phyloP scores from a whole-genome alignment of 768 basidiomycete genomes.

The Coprinopsis cinerea region DNA sequence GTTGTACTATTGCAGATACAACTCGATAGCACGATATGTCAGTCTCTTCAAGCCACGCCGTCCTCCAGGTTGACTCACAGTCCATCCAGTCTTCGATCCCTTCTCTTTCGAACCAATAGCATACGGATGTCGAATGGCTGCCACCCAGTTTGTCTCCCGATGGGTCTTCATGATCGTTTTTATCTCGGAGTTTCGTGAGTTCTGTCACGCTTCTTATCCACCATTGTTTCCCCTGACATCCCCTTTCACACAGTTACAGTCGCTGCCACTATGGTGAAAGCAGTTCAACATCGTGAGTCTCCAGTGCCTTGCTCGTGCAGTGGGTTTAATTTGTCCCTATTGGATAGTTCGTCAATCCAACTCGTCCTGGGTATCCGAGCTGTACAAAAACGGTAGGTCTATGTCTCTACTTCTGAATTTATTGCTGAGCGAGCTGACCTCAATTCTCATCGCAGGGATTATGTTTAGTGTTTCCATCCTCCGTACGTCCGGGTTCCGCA shows the following conservation, averaged over 20 bases:
- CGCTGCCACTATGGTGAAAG: background rate
- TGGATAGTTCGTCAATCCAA: background rate
- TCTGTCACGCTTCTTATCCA: background rate
- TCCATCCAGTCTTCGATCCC: background rate
- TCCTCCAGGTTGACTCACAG: background rate
- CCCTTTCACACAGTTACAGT: slow-evolving; percentile 2
- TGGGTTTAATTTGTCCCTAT: background rate
- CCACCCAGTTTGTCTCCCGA: background rate
- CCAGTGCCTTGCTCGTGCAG: background rate
- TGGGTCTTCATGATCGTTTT: slow-evolving; percentile 3
- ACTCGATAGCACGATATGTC: background rate
- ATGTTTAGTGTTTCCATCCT: background rate
- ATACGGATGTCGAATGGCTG: background rate
- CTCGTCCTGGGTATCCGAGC: slow-evolving; percentile 2
- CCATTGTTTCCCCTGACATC: background rate
- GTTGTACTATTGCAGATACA: background rate
- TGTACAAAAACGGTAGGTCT: slow-evolving; percentile 8
- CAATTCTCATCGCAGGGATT: background rate
- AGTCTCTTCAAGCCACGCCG: background rate
- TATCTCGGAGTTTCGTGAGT: slow-evolving; percentile 8
- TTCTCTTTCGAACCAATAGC: background rate
- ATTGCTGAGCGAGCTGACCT: background rate
- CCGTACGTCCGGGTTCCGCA: background rate
- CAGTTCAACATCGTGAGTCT: slow-evolving; percentile 6
- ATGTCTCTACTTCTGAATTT: background rate